Evolutionary conservation across 1,284 basidiomycete species (phyloP).

Genomic region (Puccinia horiana): DNA sequence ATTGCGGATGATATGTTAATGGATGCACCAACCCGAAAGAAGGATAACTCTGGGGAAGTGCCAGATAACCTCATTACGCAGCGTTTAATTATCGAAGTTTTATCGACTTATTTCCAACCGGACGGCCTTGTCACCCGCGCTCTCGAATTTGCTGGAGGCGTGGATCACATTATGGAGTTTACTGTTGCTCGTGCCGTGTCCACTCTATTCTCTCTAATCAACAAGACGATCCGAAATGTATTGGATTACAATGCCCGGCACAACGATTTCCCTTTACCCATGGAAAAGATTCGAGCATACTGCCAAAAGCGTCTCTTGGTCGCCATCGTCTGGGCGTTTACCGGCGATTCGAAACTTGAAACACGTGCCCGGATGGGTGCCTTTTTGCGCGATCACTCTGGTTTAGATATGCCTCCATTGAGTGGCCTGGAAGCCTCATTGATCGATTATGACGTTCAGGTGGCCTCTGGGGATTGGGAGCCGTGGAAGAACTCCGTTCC

Average conservation of each 20-base stretch:
- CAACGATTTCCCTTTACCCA: constrained; percentile 84
- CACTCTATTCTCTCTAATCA: constrained; percentile 93
- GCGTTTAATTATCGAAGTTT: constrained; percentile 72
- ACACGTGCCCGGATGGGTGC: constrained; percentile 86
- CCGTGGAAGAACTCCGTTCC: constrained; percentile 91
- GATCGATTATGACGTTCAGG: constrained; percentile 93
- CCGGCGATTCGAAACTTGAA: constrained; percentile 89
- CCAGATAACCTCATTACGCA: constrained; percentile 73
- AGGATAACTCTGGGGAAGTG: constrained; percentile 63
- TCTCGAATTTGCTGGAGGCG: constrained; percentile 74
- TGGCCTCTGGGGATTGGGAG: constrained; percentile 81
- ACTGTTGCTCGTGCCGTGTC: constrained; percentile 85
- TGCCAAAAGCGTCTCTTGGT: constrained; percentile 86
- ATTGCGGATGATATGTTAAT: constrained; percentile 82
- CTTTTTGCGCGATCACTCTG: constrained; percentile 79
- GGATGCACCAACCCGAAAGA: constrained; percentile 64
- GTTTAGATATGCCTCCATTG: constrained; percentile 76
- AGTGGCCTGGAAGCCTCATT: constrained; percentile 74
- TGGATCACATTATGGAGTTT: constrained; percentile 99
- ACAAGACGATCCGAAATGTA: constrained; percentile 91
- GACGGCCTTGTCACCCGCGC: constrained; percentile 80
- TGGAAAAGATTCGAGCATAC: constrained; percentile 84
- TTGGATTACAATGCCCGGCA: constrained; percentile 94
- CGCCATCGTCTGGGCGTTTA: constrained; percentile 95
- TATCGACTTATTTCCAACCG: constrained; percentile 78